Conservation (phyloP, 495 filamentous ascomycete genomes). For the Chaetomidium leptoderma region DNA sequence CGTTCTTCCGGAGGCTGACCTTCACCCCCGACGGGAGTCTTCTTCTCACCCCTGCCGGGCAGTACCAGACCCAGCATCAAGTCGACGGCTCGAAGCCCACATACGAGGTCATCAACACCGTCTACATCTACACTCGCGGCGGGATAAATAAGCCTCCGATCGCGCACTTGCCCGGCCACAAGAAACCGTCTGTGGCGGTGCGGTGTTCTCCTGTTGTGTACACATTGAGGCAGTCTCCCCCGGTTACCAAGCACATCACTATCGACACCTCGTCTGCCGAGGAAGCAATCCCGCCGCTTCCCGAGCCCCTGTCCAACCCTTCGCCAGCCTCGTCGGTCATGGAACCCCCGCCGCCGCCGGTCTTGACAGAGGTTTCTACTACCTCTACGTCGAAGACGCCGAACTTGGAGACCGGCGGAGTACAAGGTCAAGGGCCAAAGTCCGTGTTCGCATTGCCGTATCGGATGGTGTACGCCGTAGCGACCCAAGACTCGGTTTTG, state of each 20-base stretch:
- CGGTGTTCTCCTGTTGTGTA: constrained; percentile 91
- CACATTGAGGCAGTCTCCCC: constrained; percentile 63
- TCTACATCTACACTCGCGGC: constrained; percentile 95
- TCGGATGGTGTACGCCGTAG: constrained; percentile 93
- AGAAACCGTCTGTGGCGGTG: constrained; percentile 96
- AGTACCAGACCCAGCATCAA: constrained; percentile 80
- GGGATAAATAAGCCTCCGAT: constrained; percentile 97
- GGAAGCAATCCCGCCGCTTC: constrained; percentile 74
- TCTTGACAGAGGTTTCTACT: constrained; percentile 39
- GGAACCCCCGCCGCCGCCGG: constrained; percentile 77
- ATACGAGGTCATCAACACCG: constrained; percentile 91
- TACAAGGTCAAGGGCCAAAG: constrained; percentile 51
- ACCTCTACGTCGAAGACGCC: constrained; percentile 42
- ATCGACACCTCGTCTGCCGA: constrained; percentile 88
- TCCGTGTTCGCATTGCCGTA: constrained; percentile 83
- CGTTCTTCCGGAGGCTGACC: constrained; percentile 91
- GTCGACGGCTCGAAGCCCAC: constrained; percentile 64
- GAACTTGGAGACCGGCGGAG: constrained; percentile 52
- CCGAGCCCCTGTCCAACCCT: constrained; percentile 70
- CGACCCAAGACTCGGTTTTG: constrained; percentile 92
- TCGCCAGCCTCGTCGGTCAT: constrained; percentile 58
- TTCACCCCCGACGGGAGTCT: constrained; percentile 95
- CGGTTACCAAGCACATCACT: constrained; percentile 79
- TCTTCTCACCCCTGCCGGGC: constrained; percentile 91
- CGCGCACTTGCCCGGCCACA: constrained; percentile 95